A percentile compares a stretch with the other conserved stretches of the same genome.
phyloP scores from a whole-genome alignment of 177 flowering plant species.

The Telopea speciosissima region DNA sequence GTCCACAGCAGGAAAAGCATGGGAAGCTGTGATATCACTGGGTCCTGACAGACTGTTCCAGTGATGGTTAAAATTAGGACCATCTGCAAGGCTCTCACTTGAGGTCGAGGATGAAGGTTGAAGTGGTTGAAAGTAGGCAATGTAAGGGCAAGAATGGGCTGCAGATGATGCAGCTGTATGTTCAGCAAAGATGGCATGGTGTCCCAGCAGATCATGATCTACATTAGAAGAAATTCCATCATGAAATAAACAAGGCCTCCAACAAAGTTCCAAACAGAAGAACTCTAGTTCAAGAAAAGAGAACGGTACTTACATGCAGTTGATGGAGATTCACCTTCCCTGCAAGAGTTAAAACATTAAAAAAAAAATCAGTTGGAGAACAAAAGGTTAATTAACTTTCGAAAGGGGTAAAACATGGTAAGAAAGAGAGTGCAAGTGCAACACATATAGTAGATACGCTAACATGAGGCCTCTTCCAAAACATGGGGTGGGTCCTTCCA shows the following conservation, averaged over 20 bases:
- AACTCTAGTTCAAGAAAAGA: not conserved
- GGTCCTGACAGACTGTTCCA: conserved; percentile 65
- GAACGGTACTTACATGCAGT: conserved; percentile 18
- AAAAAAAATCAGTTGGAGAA: not conserved
- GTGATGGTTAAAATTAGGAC: conserved; percentile 48
- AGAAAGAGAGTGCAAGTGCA: too few species aligned
- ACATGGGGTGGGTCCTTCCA: too few species aligned
- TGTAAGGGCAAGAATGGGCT: conserved; percentile 72
- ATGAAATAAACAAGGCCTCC: not conserved
- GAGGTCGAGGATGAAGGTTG: conserved; percentile 66
- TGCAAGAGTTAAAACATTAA: not conserved
- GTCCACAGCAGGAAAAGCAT: conserved; percentile 67
- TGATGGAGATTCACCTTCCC: not conserved
- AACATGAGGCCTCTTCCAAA: too few species aligned
- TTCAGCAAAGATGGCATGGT: conserved; percentile 66
- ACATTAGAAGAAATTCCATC: conserved; percentile 19
- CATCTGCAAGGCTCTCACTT: conserved; percentile 52
- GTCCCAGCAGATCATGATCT: conserved; percentile 81
- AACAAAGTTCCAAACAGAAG: not conserved
- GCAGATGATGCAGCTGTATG: conserved; percentile 69
- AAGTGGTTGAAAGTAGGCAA: conserved; percentile 68
- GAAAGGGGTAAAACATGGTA: too few species aligned
- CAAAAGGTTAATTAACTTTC: not conserved
- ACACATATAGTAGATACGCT: too few species aligned
- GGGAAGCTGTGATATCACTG: conserved; percentile 56